Evolutionary conservation across 148 eudicot species (phyloP).

Genomic region (Camellia sinensis): DNA sequence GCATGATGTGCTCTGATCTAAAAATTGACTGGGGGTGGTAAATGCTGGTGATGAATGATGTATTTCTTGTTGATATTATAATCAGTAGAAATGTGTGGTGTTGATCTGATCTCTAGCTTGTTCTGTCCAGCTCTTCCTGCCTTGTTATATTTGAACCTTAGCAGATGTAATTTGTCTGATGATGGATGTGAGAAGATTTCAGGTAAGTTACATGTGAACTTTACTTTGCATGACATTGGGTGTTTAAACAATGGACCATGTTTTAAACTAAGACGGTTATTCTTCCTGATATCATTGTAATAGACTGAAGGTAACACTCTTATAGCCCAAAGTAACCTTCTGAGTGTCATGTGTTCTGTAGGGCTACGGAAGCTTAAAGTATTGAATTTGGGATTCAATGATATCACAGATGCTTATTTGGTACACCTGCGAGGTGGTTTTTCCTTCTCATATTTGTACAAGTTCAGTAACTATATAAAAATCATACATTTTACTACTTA

Average conservation of each 20-base stretch:
- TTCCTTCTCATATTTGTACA: background rate
- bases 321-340: background rate
- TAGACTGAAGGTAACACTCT: background rate
- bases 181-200: constrained; percentile 77
- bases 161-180: constrained; percentile 81
- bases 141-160: constrained; percentile 72
- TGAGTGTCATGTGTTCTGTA: constrained; percentile 24
- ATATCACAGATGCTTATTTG: constrained; percentile 73
- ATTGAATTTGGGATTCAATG: constrained; percentile 86
- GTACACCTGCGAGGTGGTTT: constrained; percentile 69
- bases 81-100: background rate
- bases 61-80: background rate
- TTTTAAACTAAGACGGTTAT: background rate
- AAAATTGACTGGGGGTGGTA: too few species aligned
- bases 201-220: constrained; percentile 36
- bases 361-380: constrained; percentile 69
- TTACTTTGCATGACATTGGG: background rate
- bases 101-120: constrained; percentile 1
- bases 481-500: background rate
- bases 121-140: constrained; percentile 67
- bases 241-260: background rate
- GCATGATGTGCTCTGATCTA: background rate
- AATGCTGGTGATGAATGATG: too few species aligned
- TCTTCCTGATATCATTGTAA: background rate
- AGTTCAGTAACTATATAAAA: background rate